Evolutionary conservation across 169 alveolate genomes (phyloP).

Genomic region (Fabrea salina): DNA sequence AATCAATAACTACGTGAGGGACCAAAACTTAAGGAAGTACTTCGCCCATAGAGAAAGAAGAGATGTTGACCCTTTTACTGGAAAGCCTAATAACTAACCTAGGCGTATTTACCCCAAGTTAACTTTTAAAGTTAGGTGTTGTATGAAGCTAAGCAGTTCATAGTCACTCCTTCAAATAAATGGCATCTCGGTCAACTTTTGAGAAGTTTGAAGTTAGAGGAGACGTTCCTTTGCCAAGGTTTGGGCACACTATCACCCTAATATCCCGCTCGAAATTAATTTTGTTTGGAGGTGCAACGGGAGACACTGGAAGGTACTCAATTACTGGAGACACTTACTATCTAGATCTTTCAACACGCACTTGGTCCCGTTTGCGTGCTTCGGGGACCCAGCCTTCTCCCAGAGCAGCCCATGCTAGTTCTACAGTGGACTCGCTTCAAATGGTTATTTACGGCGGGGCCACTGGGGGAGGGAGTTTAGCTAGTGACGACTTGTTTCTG

Average conservation of each 20-base stretch:
- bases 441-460: conserved; percentile 99
- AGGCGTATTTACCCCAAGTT: no score
- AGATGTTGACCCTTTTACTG: conserved; percentile 30
- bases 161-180: no score
- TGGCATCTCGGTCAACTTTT: neutral
- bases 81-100: neutral
- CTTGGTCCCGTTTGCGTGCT: conserved; percentile 87
- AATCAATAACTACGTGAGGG: conserved; percentile 23
- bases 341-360: conserved; percentile 81
- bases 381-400: conserved; percentile 93
- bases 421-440: conserved; percentile 94
- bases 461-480: conserved; percentile 98
- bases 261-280: conserved; percentile 89
- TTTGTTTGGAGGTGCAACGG: conserved; percentile 95
- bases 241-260: conserved; percentile 96
- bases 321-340: conserved; percentile 96
- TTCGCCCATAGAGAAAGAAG: conserved; percentile 40
- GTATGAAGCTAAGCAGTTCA: no score
- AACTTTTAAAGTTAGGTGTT: no score
- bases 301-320: conserved; percentile 95
- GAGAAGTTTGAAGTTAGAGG: conserved; percentile 68
- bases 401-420: conserved; percentile 99
- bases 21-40: conserved; percentile 31
- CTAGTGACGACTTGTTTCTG: conserved; percentile 94
- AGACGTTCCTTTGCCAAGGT: conserved; percentile 94